Evolutionary conservation across 345 rosid species (phyloP).

Genomic region (Theobroma cacao): DNA sequence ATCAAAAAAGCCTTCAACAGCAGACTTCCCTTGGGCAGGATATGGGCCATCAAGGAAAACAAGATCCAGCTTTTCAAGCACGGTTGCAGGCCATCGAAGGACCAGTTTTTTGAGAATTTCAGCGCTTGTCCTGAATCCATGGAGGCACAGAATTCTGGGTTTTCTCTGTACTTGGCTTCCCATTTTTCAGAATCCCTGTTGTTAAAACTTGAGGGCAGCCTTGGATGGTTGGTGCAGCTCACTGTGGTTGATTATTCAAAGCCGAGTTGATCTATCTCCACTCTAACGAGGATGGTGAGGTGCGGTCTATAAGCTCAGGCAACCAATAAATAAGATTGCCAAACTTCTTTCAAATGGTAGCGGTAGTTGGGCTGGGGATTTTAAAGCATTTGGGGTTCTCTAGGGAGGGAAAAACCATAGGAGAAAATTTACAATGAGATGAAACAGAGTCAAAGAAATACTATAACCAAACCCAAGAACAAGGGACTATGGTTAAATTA

Average conservation of each 20-base stretch:
- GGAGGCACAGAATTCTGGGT: constrained; percentile 53
- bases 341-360: no score
- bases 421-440: no score
- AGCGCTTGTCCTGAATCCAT: constrained; percentile 51
- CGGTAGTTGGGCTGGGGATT: no score
- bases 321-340: no score
- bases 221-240: background rate
- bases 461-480: no score
- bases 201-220: background rate
- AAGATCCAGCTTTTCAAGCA: constrained; percentile 43
- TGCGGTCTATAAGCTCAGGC: background rate
- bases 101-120: constrained; percentile 38
- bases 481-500: no score
- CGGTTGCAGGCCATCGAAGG: constrained; percentile 36
- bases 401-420: no score
- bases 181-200: constrained; percentile 5
- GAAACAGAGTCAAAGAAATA: no score
- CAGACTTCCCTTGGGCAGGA: constrained; percentile 39
- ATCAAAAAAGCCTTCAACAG: constrained; percentile 42
- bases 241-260: background rate
- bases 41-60: constrained; percentile 45
- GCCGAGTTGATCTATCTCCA: background rate
- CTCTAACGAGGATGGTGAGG: background rate
- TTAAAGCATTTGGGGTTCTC: no score
- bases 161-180: constrained; percentile 25